A percentile compares a stretch with the other conserved stretches of the same genome.
Evolutionary conservation across 495 filamentous ascomycete species (phyloP).

Genomic region (Tetracladium setigerum): DNA sequence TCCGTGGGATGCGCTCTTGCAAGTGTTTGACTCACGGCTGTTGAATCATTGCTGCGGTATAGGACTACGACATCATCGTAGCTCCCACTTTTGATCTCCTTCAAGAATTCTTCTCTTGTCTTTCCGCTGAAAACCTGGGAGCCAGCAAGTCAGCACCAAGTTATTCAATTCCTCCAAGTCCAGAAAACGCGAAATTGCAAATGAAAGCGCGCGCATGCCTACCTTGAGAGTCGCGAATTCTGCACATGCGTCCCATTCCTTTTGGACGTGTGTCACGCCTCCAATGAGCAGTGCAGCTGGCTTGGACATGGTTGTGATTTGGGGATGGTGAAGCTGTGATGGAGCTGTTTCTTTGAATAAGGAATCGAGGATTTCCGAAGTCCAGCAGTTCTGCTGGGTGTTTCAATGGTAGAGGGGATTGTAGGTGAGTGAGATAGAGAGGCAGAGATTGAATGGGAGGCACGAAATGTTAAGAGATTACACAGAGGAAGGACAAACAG

Average conservation of each 20-base stretch:
- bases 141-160: background rate
- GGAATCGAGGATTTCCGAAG: too few relatives aligned
- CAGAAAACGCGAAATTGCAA: background rate
- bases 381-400: too few relatives aligned
- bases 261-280: slow-evolving; percentile 32
- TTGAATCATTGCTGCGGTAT: slow-evolving; percentile 53
- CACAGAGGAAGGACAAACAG: too few relatives aligned
- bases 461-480: too few relatives aligned
- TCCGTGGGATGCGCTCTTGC: background rate
- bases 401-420: too few relatives aligned
- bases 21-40: slow-evolving; percentile 30
- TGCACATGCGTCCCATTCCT: slow-evolving; percentile 48
- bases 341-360: too few relatives aligned
- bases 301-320: slow-evolving; percentile 2
- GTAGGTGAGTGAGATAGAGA: too few relatives aligned
- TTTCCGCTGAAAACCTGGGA: slow-evolving; percentile 48
- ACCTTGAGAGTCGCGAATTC: slow-evolving; percentile 49
- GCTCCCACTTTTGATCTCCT: slow-evolving; percentile 42
- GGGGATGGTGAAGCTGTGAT: background rate
- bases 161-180: background rate
- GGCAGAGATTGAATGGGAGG: too few relatives aligned
- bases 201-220: background rate
- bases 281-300: slow-evolving; percentile 50
- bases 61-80: slow-evolving; percentile 52
- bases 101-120: slow-evolving; percentile 43